These are phyloP conservation scores for Fusarium clavum DNA, from an alignment of 2,329 filamentous ascomycete species.

Conservation along the genomic window DNA sequence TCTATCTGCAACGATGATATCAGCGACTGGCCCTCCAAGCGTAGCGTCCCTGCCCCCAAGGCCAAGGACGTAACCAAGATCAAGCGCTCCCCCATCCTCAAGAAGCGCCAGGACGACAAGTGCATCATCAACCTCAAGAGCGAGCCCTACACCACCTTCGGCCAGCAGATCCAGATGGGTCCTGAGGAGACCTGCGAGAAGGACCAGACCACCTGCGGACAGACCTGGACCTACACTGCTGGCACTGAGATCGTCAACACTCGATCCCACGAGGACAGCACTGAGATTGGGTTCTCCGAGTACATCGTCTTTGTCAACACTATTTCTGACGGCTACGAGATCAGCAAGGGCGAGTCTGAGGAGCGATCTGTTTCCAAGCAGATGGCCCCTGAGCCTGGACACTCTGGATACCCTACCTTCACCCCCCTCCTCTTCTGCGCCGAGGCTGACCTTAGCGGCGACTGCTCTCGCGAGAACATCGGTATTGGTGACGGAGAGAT, in stretches of 20 bases:
- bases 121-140: slow-evolving; percentile 21
- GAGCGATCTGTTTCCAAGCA: background rate
- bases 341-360: slow-evolving; percentile 18
- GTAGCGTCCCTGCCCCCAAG: background rate
- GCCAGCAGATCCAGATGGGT: slow-evolving; percentile 1
- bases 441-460: background rate
- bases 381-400: slow-evolving; percentile 15
- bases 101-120: slow-evolving; percentile 11
- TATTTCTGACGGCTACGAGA: background rate
- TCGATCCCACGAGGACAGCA: background rate
- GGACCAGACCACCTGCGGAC: slow-evolving; percentile 13
- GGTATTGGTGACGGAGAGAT: slow-evolving; percentile 9
- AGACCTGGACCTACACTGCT: slow-evolving; percentile 8
- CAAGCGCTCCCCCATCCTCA: slow-evolving; percentile 1
- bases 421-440: slow-evolving; percentile 18
- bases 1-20: slow-evolving; percentile 4
- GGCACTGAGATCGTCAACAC: slow-evolving; percentile 3
- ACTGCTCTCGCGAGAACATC: slow-evolving; percentile 1
- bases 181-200: background rate
- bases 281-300: slow-evolving; percentile 12
- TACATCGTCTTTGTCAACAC: slow-evolving; percentile 16
- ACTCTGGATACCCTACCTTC: slow-evolving; percentile 20
- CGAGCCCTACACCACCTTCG: slow-evolving; percentile 13
- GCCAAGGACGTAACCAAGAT: slow-evolving; percentile 7
- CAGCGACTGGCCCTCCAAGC: background rate